phyloP scores from a whole-genome alignment of 306 rosid genomes.

The Sicyos edulis region DNA sequence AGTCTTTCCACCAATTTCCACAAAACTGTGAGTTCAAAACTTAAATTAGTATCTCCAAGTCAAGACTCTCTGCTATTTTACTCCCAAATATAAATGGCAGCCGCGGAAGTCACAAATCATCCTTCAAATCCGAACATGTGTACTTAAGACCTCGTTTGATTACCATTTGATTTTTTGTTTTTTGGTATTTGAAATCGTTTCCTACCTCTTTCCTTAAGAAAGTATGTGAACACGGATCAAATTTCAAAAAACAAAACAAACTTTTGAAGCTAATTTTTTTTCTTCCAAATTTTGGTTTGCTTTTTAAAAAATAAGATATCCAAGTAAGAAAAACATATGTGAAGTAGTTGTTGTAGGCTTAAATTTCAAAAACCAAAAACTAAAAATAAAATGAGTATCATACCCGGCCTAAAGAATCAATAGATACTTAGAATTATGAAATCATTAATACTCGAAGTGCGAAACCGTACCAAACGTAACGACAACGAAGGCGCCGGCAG shows the following conservation, averaged over 20 bases:
- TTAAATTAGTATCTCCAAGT: conserved; percentile 47
- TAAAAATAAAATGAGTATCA: no score
- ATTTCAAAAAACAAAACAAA: no score
- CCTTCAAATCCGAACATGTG: background rate
- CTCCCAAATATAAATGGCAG: background rate
- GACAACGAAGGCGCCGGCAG: conserved; percentile 56
- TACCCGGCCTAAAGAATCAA: background rate
- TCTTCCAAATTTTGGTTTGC: no score
- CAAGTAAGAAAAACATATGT: no score
- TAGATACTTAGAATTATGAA: background rate
- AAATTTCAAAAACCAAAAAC: no score
- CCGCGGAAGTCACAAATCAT: background rate
- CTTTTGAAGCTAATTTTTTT: no score
- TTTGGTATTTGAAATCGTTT: no score
- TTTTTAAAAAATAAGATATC: no score
- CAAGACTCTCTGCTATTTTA: conserved; percentile 3
- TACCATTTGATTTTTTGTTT: no score
- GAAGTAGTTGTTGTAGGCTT: no score
- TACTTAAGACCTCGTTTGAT: background rate
- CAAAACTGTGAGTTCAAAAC: conserved; percentile 85
- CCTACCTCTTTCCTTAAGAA: no score
- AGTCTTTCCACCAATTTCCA: conserved; percentile 91
- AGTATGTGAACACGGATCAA: no score
- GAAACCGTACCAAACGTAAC: conserved; percentile 55
- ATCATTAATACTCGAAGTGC: background rate